Base-by-base conservation (phyloP, 495 filamentous ascomycete genomes). In the Talaromyces stipitatus region DNA sequence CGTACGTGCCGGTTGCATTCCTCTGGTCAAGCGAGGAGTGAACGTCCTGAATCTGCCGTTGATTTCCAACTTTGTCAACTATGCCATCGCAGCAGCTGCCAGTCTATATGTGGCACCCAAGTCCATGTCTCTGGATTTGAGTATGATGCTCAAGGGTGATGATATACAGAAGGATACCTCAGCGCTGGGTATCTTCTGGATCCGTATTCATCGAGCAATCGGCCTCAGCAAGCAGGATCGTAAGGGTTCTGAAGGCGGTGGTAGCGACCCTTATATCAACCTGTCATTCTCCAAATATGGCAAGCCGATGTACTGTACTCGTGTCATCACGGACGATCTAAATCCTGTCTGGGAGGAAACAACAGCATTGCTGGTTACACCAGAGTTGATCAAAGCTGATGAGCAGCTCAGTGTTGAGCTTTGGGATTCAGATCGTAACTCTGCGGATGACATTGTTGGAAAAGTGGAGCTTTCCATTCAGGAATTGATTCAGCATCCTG, bases 41-140 rank as follows among this genome's bases (percentile, higher is more conserved):
- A 97, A 97, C 63, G 85, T 97, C 38, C 74, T 97, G 6, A 96
- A 97, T 60, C 73, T 97, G 24, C 92, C 92, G 0, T 65, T 97
- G 46, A 96, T 97, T 61, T 95, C 90, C 0, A 92, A 95, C 60
- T 97, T 97, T 66, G 92, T 96, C 71, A 95, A 97, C 71, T 95
- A 91, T 68, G 90, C 92, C n/a, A 95, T 97, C 60, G 84, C 79
- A 30, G 84, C 92, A 1, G 90, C 91, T 4, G 84, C 86, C 29
- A 86, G 85, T 66, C 89, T 95, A 78, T 97, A 96, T 58, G 91
- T 96, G 41, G 92, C 92, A 14, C 92, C 92, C n/a, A 97, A 96
- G 70, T 92, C 88, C 1, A 87, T 96, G 87, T 89, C 88, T 2
- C 81, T 97, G 57, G 92, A 97, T 63, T 80, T 97, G 55, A 84